Evolutionary conservation across 2,329 filamentous ascomycete species (phyloP), one percentile per base, ranked within the genome.

Genomic region (Clarireedia homoeocarpa): DNA sequence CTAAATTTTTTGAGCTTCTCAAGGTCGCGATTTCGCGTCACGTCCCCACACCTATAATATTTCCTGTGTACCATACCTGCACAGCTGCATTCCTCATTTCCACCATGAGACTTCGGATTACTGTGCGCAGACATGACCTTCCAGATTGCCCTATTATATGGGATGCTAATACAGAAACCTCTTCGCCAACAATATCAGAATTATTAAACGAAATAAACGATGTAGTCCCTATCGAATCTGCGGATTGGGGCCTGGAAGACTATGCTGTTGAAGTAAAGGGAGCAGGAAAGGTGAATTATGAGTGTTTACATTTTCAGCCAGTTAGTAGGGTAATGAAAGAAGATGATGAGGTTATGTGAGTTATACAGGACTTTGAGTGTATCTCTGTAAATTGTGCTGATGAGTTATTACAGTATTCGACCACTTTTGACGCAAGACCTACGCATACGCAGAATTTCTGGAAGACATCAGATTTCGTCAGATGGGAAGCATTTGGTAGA

Each of bases 231-330:
- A 81, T 97, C 0, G 91, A 96, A 73, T 84, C 85, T 56, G 61
- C 78, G 42, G 77, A 90, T 58, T 96, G 90, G 89, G 90, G 89
- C 0, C 73, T 96, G 3, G 91, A 96, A 66, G 89, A 96, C 69
- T 97, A 97, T 70, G 81, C 81, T 7, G 89, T 96, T 30, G 88
- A 95, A 71, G 77, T 96, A 3, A 71, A 71, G 20, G 76, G 79
- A 55, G 65, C 67, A 27, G 71, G 74, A 39, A 79, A 78, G n/a
- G 74, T 72, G 17, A 83, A 81, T 47, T 96, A 89, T 62, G 92
- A 97, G 72, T 94, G 89, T 65, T 73, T 96, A 56, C 92, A 96
- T 72, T 97, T 89, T 65, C 86, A 89, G 68, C 77, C 80, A 20
- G 79, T 95, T 5, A 75, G 77, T 14, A 78, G 79, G 46, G 75